Evolutionary conservation across 2,329 filamentous ascomycete species (phyloP), one percentile per base, ranked within the genome.

Genomic region (Acrodontium crateriforme): DNA sequence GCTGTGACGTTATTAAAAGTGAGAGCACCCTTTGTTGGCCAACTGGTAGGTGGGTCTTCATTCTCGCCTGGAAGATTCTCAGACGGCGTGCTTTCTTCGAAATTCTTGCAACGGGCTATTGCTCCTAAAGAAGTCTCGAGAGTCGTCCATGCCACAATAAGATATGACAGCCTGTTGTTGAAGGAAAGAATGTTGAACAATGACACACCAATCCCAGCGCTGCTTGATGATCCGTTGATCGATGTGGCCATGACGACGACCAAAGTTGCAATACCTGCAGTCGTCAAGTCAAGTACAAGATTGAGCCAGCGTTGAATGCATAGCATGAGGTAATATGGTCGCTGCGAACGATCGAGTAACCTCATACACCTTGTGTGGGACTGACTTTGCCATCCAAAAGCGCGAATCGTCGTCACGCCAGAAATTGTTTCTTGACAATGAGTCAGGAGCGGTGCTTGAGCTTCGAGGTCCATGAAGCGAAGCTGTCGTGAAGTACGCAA

Each of bases 1-100:
- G 45, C 45, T 19, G 33, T 28, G 0, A 91, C 63, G 31, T 82
- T 66, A 11, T 73, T 55, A n/a, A 87, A 70, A 40, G 84, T 74
- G 23, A 92, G 63, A 8, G 67, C 62, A 5, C 82, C 82, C 37
- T 78, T 69, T 0, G 69, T 70, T 0, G 82, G 81, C 82, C 82
- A 89, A 1, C 71, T 69, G 2, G 77, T 74, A 0, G 79, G 73
- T 0, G 75, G 69, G 13, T 64, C 59, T 12, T 55, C 49, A 9
- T 75, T 78, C 9, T 60, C 69, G 23, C 74, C 68, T 12, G 69
- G 63, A 48, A 84, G 46, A 25, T 67, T 53, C 37, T 69, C 65
- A 2, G 52, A 54, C 7, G 54, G 41, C 1, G 60, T 57, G 16
- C 52, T 55, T 5, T 55, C 52, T 1, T 55, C 57, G 35, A 71